Conservation (phyloP, 129 eudicot species). For the Centella asiatica region DNA sequence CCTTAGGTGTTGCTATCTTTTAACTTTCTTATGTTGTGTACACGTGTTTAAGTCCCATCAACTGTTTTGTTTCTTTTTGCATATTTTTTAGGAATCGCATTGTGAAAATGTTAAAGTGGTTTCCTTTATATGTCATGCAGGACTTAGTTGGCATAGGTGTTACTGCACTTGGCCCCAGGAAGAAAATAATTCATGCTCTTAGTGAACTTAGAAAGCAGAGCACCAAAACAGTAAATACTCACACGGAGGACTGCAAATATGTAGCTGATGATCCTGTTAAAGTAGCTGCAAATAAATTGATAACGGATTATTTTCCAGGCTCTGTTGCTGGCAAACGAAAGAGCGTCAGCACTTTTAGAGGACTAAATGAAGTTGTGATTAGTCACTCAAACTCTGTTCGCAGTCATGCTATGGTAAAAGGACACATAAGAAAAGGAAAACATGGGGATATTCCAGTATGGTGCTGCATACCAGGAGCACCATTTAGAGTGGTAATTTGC, state of each 20-base stretch:
- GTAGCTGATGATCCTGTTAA: slow-evolving; percentile 30
- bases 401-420: slow-evolving; percentile 23
- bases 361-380: slow-evolving; percentile 21
- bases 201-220: slow-evolving; percentile 37
- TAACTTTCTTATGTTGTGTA: neutral
- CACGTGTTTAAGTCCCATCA: too few species aligned
- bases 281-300: slow-evolving; percentile 43
- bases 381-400: slow-evolving; percentile 26
- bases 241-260: slow-evolving; percentile 19
- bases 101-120: neutral
- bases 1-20: neutral
- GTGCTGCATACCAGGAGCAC: slow-evolving; percentile 77
- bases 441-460: slow-evolving; percentile 61
- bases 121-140: slow-evolving; percentile 27
- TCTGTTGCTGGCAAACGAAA: slow-evolving; percentile 32
- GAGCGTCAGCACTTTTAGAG: slow-evolving; percentile 16
- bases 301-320: slow-evolving; percentile 75
- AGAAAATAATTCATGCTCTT: slow-evolving; percentile 71
- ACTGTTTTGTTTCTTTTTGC: neutral
- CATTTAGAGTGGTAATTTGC: slow-evolving; percentile 76
- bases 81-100: neutral
- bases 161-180: slow-evolving; percentile 94
- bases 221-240: slow-evolving; percentile 11
- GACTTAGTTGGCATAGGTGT: slow-evolving; percentile 72
- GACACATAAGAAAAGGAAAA: slow-evolving; percentile 31